Base-by-base conservation (phyloP, 2,329 filamentous ascomycete genomes). In the Penicillium sp. region DNA sequence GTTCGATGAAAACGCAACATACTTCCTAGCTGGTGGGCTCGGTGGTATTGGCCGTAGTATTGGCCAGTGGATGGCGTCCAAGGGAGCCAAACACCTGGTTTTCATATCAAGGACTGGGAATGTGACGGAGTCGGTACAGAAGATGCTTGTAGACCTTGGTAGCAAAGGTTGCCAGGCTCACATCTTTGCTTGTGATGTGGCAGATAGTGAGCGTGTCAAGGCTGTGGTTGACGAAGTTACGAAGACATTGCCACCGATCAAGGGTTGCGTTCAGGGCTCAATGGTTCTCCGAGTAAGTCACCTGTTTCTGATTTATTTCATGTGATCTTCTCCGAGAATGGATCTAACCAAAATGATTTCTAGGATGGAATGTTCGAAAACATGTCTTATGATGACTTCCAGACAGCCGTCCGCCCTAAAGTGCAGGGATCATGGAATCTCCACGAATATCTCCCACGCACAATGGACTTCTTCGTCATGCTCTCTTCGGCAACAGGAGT, bases 381-480 rank as follows among this genome's bases (percentile, higher is more conserved):
- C 9, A 75, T 79, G 71, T 66, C 64, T 0, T 71, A 71, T 35
- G 62, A 68, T 1, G 65, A 77, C 45, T 80, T 71, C 65, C 65
- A 64, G 5, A 64, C 60, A 1, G 71, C 71, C 1, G 63, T 74
- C 3, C 60, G 60, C 16, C 72, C 77, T 1, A 80, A 81, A 58
- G 68, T 75, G 5, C 56, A 67, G 16, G 74, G 71, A 3, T 68
- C 68, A 3, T 68, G 67, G 62, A 74, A 74, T 52, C 62, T 77
- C 12, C 68, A 74, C 55, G 46, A 60, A 16, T 21, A 59, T 12
- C 56, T 72, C 23, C 65, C 63, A 6, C 28, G 47, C 2, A 57
- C 71, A 43, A 63, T 78, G 16, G 72, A 75, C 50, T 78, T 78
- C 63, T 78, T 77, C 57, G 60, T 76, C 49, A 68, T 74, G 60